phyloP scores from a whole-genome alignment of 2,329 filamentous ascomycete genomes.

The Chalaropsis thielavioides region DNA sequence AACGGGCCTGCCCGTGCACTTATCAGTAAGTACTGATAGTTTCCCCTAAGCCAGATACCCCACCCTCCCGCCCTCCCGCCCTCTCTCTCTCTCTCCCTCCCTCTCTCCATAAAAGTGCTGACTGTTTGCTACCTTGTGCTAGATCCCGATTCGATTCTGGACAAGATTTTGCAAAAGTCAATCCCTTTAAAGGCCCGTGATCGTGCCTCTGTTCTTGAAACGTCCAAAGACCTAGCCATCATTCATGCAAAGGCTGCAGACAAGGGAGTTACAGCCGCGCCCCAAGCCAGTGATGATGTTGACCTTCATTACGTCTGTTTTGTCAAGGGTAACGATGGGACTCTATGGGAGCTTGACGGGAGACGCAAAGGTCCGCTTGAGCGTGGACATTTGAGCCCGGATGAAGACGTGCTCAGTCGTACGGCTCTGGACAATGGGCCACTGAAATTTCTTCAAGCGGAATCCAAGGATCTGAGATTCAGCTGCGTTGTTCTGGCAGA shows the following conservation, averaged over 20 bases:
- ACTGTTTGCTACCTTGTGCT: background rate
- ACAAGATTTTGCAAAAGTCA: conserved; percentile 53
- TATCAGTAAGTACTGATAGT: conserved; percentile 34
- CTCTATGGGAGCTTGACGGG: conserved; percentile 46
- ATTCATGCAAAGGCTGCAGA: conserved; percentile 68
- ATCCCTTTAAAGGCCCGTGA: conserved; percentile 50
- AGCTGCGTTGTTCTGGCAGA: conserved; percentile 42
- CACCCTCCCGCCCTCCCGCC: background rate
- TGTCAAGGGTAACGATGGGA: conserved; percentile 56
- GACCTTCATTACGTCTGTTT: conserved; percentile 96
- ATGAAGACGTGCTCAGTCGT: conserved; percentile 61
- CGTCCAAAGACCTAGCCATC: conserved; percentile 56
- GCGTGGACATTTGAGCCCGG: conserved; percentile 38
- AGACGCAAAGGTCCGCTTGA: conserved; percentile 42
- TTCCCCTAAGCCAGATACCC: background rate
- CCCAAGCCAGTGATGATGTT: conserved; percentile 63
- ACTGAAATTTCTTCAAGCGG: conserved; percentile 41
- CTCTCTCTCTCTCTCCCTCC: too few species aligned
- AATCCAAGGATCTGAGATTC: conserved; percentile 42
- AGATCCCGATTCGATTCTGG: conserved; percentile 42
- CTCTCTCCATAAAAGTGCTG: background rate
- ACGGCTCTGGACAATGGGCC: conserved; percentile 58
- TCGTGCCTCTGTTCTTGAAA: conserved; percentile 62
- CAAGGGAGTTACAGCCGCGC: conserved; percentile 64
- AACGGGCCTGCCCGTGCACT: conserved; percentile 58